Percentiles rank a stretch among this genome's conserved stretches.
These are phyloP conservation scores for Tetrahymena malaccensis DNA, from an alignment of 73 alveolate genomes.

Conservation along the genomic window DNA sequence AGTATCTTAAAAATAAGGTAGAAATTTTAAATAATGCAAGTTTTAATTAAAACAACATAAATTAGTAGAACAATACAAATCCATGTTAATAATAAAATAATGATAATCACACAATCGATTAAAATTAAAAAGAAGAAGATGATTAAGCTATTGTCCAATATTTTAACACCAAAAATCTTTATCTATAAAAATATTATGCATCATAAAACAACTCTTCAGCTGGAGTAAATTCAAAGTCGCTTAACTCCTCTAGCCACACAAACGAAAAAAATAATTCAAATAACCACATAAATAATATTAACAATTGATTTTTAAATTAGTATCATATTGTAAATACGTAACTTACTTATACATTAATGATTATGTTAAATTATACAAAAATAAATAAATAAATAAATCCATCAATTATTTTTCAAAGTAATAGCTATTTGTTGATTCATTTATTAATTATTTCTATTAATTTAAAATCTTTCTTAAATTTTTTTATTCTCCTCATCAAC, in stretches of 20 bases:
- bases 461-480: no score
- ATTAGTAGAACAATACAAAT: neutral
- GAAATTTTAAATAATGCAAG: neutral
- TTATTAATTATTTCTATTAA: no score
- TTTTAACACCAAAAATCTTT: neutral
- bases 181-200: neutral
- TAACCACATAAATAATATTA: neutral
- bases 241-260: neutral
- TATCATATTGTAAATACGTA: neutral
- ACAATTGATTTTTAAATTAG: neutral
- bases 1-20: neutral
- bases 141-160: neutral
- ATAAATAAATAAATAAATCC: no score
- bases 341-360: no score
- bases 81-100: neutral
- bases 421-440: no score
- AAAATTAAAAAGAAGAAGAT: neutral
- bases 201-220: neutral
- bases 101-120: neutral
- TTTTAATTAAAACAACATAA: neutral
- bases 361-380: no score
- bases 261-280: neutral
- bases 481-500: no score
- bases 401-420: no score
- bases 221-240: neutral